These are phyloP conservation scores for Laetiporus sulphureus DNA, from an alignment of 1,284 basidiomycete genomes.

Conservation along the genomic window DNA sequence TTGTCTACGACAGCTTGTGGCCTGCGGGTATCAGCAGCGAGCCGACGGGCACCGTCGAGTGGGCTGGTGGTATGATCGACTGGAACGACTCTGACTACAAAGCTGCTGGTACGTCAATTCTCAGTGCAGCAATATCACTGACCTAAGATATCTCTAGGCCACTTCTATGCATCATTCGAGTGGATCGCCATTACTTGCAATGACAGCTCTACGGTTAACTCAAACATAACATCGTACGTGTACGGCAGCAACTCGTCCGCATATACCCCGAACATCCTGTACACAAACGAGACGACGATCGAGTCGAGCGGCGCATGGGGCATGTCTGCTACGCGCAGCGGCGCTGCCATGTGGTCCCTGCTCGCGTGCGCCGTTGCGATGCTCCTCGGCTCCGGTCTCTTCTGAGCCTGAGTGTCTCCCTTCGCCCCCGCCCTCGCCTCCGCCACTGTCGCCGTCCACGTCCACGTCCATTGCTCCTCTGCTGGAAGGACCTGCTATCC, in stretches of 20 bases:
- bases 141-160: constrained; percentile 24
- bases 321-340: constrained; percentile 3
- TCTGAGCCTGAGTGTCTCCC: too few species aligned
- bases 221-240: constrained; percentile 52
- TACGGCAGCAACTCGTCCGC: constrained; percentile 50
- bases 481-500: too few species aligned
- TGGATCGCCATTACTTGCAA: constrained; percentile 56
- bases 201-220: constrained; percentile 34
- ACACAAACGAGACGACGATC: constrained; percentile 47
- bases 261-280: constrained; percentile 42
- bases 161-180: constrained; percentile 56
- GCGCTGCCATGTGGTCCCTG: constrained; percentile 3
- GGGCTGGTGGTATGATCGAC: constrained; percentile 77
- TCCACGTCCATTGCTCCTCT: too few species aligned
- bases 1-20: constrained; percentile 51
- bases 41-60: constrained; percentile 63
- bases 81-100: constrained; percentile 71
- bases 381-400: constrained; percentile 8
- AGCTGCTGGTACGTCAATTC: constrained; percentile 37
- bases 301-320: constrained; percentile 14
- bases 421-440: too few species aligned
- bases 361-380: constrained; percentile 9
- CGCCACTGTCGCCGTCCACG: too few species aligned
- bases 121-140: constrained; percentile 8
- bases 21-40: constrained; percentile 60